Conservation (phyloP, 179 eudicot genomes). For the Drosera spatulata region DNA sequence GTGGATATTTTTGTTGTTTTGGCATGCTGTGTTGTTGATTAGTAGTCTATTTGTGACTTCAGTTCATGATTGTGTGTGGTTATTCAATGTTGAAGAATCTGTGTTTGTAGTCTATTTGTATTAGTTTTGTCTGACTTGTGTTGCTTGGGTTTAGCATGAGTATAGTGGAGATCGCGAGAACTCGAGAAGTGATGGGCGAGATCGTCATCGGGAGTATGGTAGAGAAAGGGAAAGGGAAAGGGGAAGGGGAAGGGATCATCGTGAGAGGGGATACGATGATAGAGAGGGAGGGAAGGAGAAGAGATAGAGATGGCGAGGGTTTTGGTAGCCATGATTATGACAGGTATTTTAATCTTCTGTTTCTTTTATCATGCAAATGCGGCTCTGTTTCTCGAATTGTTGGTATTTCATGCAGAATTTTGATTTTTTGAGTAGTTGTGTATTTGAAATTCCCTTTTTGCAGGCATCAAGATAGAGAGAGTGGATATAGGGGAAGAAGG, state of each 20-base stretch:
- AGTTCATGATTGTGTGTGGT: neutral
- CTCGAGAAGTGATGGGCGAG: conserved; percentile 32
- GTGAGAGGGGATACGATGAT: conserved; percentile 28
- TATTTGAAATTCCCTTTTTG: conserved; percentile 3
- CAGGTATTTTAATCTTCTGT: conserved; percentile 24
- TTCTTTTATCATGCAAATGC: neutral
- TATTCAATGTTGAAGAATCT: neutral
- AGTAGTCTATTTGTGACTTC: neutral
- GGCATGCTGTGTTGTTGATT: too few species aligned
- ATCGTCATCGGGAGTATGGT: conserved; percentile 10
- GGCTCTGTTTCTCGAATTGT: neutral
- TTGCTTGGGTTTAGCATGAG: conserved; percentile 26
- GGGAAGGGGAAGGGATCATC: conserved; percentile 25
- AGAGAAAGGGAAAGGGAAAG: conserved; percentile 11
- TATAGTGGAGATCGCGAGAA: conserved; percentile 34
- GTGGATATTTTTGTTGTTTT: too few species aligned
- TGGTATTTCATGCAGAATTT: neutral
- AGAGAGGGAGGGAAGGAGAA: conserved; percentile 46
- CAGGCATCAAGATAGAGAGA: conserved; percentile 55
- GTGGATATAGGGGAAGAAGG: conserved; percentile 45
- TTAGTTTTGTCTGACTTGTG: conserved; percentile 4
- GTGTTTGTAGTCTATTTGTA: conserved; percentile 4
- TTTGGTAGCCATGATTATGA: conserved; percentile 30
- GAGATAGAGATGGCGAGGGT: conserved; percentile 30
- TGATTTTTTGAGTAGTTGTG: too few species aligned